Base-by-base conservation (phyloP, 768 basidiomycete genomes). In the Candolleomyces aberdarensis region DNA sequence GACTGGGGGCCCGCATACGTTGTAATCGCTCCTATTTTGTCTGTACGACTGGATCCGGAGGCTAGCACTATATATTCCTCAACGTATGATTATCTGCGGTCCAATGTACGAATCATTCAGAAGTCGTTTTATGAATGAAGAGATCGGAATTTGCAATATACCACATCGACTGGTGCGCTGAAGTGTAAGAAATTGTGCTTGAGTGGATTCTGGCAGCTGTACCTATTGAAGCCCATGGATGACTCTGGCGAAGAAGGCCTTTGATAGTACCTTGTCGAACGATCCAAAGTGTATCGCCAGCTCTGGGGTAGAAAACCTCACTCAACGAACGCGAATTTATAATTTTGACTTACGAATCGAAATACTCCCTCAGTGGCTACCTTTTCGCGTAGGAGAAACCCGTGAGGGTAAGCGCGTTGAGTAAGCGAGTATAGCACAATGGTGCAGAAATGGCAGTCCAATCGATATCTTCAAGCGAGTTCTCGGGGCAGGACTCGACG, bases 391-490 rank as follows among this genome's bases (percentile, higher is more conserved):
- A 13, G 52, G 3, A 2, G 41, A 26, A 11, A 44, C 26, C 58
- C 49, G 29, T 40, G n/a, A 8, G 58, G 57, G n/a, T 51, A 20
- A 22, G n/a, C 20, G 32, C 20, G 49, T 14, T 26, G n/a, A 6
- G 43, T 26, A 11, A 60, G 14, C 7, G 50, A 51, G 11, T 54
- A 8, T 5, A 1, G 26, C 10, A 71, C 46, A 52, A 71, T 50
- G 50, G 56, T 61, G 60, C 72, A 73, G 20, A 69, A 43, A 14
- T 58, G 46, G 56, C 72, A 72, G n/a, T 26, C 26, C 26, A 26
- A 26, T 26, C 26, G 26, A 26, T 26, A 26, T 26, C 26, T 26
- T 26, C 26, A 26, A 26, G 26, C 26, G 26, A 26, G 26, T 26
- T 26, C 3, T 26, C 26, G 26, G 26, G 26, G 26, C 26, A 26